These are phyloP conservation scores for Calcarisporium arbuscula DNA, from an alignment of 2,329 filamentous ascomycete genomes.

Conservation along the genomic window DNA sequence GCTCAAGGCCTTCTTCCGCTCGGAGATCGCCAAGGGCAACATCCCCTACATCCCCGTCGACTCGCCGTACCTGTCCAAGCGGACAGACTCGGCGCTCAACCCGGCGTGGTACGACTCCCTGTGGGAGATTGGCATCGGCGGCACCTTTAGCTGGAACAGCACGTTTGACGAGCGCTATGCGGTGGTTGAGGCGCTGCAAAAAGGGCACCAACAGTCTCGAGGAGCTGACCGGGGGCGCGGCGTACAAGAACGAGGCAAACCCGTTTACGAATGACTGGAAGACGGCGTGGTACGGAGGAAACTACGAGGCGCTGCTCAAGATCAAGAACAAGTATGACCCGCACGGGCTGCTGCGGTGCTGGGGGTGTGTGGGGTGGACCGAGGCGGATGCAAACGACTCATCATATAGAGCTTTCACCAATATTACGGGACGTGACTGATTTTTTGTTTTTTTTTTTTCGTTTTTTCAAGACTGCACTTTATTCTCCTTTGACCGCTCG, in stretches of 20 bases:
- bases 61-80: no score
- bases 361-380: conserved; percentile 8
- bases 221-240: conserved; percentile 5
- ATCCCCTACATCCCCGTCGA: no score
- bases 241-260: conserved; percentile 8
- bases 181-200: no score
- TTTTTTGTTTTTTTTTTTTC: no score
- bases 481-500: no score
- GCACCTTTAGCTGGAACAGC: conserved; percentile 4
- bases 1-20: conserved; percentile 1
- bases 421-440: no score
- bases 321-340: conserved; percentile 9
- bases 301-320: conserved; percentile 1
- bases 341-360: conserved; percentile 3
- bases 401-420: no score
- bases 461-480: no score
- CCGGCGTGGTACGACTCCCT: conserved; percentile 7
- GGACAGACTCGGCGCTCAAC: no score
- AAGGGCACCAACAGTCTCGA: no score
- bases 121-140: conserved; percentile 6
- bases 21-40: conserved; percentile 3
- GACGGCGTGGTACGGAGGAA: conserved; percentile 1
- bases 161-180: conserved; percentile 4
- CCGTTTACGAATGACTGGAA: conserved; percentile 5
- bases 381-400: no score